phyloP scores from a whole-genome alignment of 1,284 basidiomycete genomes.

The Schizophyllum amplum region DNA sequence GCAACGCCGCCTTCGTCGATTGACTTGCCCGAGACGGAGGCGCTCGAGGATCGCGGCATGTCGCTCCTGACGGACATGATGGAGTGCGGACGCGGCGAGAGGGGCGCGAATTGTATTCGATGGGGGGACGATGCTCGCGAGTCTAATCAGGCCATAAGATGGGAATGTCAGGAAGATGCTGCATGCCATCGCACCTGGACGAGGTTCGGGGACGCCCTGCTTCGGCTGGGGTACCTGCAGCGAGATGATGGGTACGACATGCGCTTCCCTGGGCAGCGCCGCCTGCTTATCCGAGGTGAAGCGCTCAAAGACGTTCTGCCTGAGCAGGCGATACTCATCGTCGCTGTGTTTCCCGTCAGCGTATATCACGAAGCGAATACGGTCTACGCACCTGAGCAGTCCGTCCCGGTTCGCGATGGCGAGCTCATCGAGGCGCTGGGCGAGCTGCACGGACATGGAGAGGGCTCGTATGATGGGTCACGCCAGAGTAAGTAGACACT shows the following conservation, averaged over 20 bases:
- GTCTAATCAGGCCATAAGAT: not conserved
- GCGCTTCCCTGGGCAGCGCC: not conserved
- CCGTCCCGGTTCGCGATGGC: slow-evolving; percentile 72
- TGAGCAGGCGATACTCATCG: slow-evolving; percentile 40
- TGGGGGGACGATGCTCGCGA: not conserved
- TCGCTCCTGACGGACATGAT: not conserved
- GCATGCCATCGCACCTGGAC: not conserved
- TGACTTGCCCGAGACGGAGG: not conserved
- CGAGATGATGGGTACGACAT: slow-evolving; percentile 45
- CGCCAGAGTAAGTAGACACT: not conserved
- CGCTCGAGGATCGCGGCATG: not conserved
- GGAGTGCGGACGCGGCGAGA: not conserved
- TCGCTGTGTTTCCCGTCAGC: slow-evolving; percentile 22
- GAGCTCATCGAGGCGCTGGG: slow-evolving; percentile 68
- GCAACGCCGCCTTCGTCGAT: not conserved
- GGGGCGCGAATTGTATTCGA: not conserved
- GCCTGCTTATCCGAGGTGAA: slow-evolving; percentile 23
- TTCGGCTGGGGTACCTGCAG: slow-evolving; percentile 43
- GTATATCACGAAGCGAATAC: slow-evolving; percentile 2
- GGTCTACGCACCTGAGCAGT: slow-evolving; percentile 52
- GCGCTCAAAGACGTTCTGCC: slow-evolving; percentile 36
- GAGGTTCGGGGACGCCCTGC: not conserved
- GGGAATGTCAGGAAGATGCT: not conserved
- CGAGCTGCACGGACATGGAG: slow-evolving; percentile 40
- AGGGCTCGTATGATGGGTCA: not conserved